A percentile compares a stretch with the other conserved stretches of the same genome.
These are phyloP conservation scores for Boletellus deceptivus DNA, from an alignment of 1,284 basidiomycete species.

Conservation along the genomic window DNA sequence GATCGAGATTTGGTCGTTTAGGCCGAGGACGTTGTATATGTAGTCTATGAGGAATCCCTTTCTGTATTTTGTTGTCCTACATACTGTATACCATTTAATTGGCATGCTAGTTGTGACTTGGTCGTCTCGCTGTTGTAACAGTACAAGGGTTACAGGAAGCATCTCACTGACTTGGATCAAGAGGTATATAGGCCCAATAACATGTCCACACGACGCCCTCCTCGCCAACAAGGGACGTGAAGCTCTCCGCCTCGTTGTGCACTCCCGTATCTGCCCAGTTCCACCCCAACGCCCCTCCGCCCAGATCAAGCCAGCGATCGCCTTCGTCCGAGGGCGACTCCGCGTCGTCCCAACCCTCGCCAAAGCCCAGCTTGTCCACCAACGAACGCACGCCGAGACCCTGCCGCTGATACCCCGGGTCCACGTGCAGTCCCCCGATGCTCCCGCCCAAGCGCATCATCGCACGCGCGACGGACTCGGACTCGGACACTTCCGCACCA, in stretches of 20 bases:
- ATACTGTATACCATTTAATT: slow-evolving; percentile 5
- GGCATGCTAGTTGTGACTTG: background rate
- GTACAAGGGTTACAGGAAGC: too few species aligned
- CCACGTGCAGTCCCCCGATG: slow-evolving; percentile 19
- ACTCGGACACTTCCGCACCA: too few species aligned
- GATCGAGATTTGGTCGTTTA: slow-evolving; percentile 85
- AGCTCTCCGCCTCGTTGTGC: slow-evolving; percentile 11
- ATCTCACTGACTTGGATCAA: background rate
- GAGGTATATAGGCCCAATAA: slow-evolving; percentile 15
- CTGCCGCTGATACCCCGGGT: slow-evolving; percentile 5
- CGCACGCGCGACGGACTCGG: slow-evolving; percentile 11
- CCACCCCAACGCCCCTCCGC: slow-evolving; percentile 25
- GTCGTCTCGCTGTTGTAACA: too few species aligned
- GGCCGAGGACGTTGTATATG: slow-evolving; percentile 37
- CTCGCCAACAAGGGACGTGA: slow-evolving; percentile 15
- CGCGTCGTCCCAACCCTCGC: background rate
- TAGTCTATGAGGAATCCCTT: slow-evolving; percentile 6
- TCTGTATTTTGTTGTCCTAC: slow-evolving; percentile 17
- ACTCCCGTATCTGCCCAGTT: slow-evolving; percentile 20
- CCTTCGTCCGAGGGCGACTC: background rate
- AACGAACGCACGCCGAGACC: slow-evolving; percentile 19
- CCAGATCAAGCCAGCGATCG: slow-evolving; percentile 6
- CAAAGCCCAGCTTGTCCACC: slow-evolving; percentile 12
- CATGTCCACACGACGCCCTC: background rate
- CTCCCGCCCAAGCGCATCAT: slow-evolving; percentile 25